Evolutionary conservation across 202 grass and related monocot genomes (phyloP).

Genomic region (Alloteropsis angusta): DNA sequence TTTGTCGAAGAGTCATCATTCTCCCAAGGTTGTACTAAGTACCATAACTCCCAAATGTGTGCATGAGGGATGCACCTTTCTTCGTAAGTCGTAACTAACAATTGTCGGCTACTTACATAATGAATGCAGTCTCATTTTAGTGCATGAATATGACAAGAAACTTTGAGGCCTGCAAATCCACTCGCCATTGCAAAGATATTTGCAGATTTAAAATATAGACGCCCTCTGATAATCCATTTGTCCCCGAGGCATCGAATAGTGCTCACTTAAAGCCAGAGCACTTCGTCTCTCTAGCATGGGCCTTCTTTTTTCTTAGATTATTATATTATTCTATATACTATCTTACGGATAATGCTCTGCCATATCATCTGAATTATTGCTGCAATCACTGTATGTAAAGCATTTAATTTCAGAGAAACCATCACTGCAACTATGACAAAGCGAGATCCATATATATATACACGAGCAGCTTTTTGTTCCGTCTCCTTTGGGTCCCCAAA

Average conservation of each 20-base stretch:
- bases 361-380: constrained; percentile 12
- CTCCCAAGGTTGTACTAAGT: neutral
- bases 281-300: too few species aligned
- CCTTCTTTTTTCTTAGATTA: too few species aligned
- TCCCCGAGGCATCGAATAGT: neutral
- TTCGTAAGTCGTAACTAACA: neutral
- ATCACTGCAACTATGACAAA: neutral
- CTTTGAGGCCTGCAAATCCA: neutral
- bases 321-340: neutral
- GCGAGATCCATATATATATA: too few species aligned
- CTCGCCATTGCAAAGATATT: neutral
- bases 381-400: neutral
- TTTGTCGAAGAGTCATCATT: neutral
- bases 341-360: neutral
- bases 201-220: neutral
- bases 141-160: neutral
- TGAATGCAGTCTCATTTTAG: neutral
- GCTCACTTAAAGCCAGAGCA: too few species aligned
- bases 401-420: neutral
- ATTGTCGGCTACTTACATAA: neutral
- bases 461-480: neutral
- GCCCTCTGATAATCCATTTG: neutral
- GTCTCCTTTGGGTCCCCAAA: neutral
- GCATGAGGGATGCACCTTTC: neutral
- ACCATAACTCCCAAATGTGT: neutral